phyloP scores from a whole-genome alignment of 129 eudicot species.

The Centrapalus pauciflorus region DNA sequence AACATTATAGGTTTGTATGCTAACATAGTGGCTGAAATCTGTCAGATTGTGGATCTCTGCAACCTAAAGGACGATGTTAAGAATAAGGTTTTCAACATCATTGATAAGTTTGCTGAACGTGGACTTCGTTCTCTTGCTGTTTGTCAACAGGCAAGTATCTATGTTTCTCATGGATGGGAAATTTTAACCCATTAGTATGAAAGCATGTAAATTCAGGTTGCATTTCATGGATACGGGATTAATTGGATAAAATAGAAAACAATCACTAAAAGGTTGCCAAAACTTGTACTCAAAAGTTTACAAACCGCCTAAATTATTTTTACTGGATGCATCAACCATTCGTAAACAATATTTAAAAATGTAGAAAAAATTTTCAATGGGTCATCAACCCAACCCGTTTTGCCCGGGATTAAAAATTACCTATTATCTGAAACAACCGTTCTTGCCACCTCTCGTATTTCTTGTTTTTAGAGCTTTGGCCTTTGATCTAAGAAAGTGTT shows the following conservation, averaged over 20 bases:
- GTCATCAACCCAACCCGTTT: neutral
- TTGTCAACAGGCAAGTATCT: slow-evolving; percentile 42
- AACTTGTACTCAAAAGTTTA: no score
- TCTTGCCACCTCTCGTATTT: neutral
- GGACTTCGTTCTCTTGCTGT: slow-evolving; percentile 91
- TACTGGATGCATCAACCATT: no score
- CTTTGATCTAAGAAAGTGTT: neutral
- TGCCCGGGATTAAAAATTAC: no score
- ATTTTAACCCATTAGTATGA: neutral
- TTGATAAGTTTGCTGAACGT: slow-evolving; percentile 85
- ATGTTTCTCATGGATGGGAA: neutral
- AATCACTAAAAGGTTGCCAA: no score
- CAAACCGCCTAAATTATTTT: no score
- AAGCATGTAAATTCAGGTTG: no score
- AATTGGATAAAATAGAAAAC: no score
- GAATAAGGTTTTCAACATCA: slow-evolving; percentile 60
- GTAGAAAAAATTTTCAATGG: no score
- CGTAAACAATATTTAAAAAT: no score
- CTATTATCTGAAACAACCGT: no score
- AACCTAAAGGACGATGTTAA: slow-evolving; percentile 39
- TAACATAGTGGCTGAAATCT: slow-evolving; percentile 5
- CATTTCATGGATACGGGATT: no score
- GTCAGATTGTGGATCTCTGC: slow-evolving; percentile 75
- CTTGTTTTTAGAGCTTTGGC: neutral
- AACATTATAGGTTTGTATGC: slow-evolving; percentile 1